These are phyloP conservation scores for Astrocystis sublimbata DNA, from an alignment of 495 filamentous ascomycete genomes.

Conservation along the genomic window DNA sequence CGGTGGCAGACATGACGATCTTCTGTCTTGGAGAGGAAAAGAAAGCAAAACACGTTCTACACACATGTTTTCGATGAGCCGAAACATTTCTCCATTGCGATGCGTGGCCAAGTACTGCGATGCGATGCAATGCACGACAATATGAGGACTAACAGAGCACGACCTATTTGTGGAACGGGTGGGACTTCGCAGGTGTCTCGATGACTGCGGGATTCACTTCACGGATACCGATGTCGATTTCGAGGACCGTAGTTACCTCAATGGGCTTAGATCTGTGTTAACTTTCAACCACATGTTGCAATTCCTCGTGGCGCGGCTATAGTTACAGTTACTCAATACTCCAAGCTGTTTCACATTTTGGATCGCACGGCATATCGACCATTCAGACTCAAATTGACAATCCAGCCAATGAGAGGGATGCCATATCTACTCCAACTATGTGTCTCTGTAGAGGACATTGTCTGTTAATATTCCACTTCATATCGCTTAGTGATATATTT, in stretches of 20 bases:
- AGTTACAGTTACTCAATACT: neutral
- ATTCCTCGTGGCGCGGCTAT: neutral
- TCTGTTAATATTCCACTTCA: neutral
- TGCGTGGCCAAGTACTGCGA: conserved; percentile 12
- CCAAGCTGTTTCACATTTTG: neutral
- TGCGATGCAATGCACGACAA: conserved; percentile 22
- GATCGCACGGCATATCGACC: neutral
- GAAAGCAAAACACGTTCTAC: conserved; percentile 9
- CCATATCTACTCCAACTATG: no score
- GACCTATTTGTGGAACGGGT: conserved; percentile 1
- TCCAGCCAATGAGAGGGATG: neutral
- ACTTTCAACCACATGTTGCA: neutral
- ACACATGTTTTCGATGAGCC: conserved; percentile 8
- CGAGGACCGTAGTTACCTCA: neutral
- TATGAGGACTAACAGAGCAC: conserved; percentile 6
- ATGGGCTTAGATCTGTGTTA: neutral
- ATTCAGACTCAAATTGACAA: neutral
- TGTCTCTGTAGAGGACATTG: neutral
- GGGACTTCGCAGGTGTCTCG: neutral
- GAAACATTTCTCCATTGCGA: conserved; percentile 7
- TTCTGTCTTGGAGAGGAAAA: conserved; percentile 4
- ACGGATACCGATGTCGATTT: neutral
- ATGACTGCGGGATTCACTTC: no score
- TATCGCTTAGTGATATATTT: neutral
- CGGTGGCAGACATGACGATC: neutral